Percentiles rank a stretch among this genome's conserved stretches.
Evolutionary conservation across 2,329 filamentous ascomycete genomes (phyloP).

Genomic region (Beauveria brongniartii): DNA sequence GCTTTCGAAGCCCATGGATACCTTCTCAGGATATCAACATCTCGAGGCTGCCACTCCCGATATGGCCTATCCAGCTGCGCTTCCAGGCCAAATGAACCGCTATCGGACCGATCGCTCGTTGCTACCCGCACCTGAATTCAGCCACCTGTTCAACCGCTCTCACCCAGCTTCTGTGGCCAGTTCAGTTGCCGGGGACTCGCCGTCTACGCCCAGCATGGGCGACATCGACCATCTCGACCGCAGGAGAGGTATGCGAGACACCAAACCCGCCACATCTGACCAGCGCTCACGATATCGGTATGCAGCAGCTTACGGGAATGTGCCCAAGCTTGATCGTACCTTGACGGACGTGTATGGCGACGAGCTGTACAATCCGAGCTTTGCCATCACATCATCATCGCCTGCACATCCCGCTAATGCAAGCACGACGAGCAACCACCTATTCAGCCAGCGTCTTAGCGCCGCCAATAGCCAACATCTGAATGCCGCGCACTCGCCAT

Average conservation of each 20-base stretch:
- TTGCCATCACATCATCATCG: constrained; percentile 49
- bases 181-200: constrained; percentile 50
- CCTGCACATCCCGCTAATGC: constrained; percentile 38
- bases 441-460: constrained; percentile 70
- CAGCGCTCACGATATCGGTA: constrained; percentile 53
- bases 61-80: constrained; percentile 32
- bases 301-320: constrained; percentile 47
- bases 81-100: constrained; percentile 28
- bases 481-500: constrained; percentile 46
- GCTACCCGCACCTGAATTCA: constrained; percentile 38
- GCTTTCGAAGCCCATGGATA: constrained; percentile 36
- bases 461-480: constrained; percentile 70
- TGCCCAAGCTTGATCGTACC: constrained; percentile 75
- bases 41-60: constrained; percentile 31
- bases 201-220: constrained; percentile 44
- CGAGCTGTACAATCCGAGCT: constrained; percentile 71
- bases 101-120: constrained; percentile 34
- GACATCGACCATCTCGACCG: constrained; percentile 42
- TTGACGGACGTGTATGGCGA: constrained; percentile 81
- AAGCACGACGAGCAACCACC: constrained; percentile 42
- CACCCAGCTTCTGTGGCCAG: constrained; percentile 50
- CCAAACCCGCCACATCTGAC: constrained; percentile 4
- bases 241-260: constrained; percentile 43
- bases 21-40: constrained; percentile 35
- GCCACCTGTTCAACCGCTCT: constrained; percentile 33